Evolutionary conservation across 2,329 filamentous ascomycete species (phyloP).

Genomic region (Colletotrichum zoysiae): DNA sequence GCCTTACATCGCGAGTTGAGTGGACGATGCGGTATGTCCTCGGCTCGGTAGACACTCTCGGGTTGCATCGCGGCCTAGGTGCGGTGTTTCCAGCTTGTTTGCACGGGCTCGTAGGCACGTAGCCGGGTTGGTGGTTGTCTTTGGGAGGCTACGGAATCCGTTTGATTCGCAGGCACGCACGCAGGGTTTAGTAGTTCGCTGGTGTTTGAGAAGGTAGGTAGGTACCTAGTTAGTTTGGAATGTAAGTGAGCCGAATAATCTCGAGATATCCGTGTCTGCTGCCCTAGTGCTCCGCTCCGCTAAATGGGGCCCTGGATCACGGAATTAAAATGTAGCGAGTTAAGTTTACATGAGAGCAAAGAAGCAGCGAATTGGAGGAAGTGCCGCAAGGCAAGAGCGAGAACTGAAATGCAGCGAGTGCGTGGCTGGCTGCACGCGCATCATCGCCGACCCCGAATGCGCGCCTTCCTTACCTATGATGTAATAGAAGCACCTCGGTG

Average conservation of each 20-base stretch:
- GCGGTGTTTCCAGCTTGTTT: background rate
- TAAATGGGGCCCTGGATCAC: background rate
- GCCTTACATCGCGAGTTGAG: background rate
- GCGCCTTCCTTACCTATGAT: slow-evolving; percentile 20
- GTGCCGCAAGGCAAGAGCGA: background rate
- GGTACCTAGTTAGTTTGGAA: no score
- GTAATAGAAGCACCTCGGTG: slow-evolving; percentile 38
- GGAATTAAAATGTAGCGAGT: background rate
- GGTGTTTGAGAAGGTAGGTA: background rate
- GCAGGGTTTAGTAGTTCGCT: background rate
- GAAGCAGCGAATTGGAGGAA: slow-evolving; percentile 2
- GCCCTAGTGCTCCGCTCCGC: background rate
- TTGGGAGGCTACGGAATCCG: background rate
- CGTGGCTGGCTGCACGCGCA: background rate
- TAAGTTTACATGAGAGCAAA: background rate
- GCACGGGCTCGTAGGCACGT: slow-evolving; percentile 4
- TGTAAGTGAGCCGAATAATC: background rate
- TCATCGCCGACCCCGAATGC: slow-evolving; percentile 6
- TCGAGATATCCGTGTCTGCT: background rate
- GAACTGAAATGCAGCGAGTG: background rate
- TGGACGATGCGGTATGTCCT: background rate
- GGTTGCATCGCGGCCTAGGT: background rate
- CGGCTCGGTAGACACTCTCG: background rate
- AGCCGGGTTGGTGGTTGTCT: background rate
- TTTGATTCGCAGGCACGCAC: background rate